Conservation (phyloP, 768 basidiomycete genomes). For the Phanerochaete carnosa region DNA sequence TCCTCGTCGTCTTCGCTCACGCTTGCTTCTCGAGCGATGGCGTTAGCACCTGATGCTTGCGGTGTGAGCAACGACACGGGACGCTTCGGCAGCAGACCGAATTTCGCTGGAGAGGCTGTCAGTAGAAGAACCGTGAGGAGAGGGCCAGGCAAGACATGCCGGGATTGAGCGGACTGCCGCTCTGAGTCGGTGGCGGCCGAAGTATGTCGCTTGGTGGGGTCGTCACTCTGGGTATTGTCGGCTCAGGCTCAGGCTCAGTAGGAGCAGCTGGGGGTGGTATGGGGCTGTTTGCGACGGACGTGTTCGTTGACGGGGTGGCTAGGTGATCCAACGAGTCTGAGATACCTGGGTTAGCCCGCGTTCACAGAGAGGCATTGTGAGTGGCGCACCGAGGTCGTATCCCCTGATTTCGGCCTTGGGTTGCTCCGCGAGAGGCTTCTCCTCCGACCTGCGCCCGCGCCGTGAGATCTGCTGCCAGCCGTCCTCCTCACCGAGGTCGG, state of each 20-base stretch:
- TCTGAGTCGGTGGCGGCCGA: slow-evolving; percentile 19
- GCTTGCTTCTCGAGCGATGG: slow-evolving; percentile 26
- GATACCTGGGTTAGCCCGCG: not conserved
- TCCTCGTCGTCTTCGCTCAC: slow-evolving; percentile 27
- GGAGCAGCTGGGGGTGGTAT: not conserved
- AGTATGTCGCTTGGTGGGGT: slow-evolving; percentile 14
- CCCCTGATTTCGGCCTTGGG: slow-evolving; percentile 11
- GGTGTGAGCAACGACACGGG: slow-evolving; percentile 56
- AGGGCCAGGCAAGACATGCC: slow-evolving; percentile 13
- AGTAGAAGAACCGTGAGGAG: not conserved
- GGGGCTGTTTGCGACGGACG: not conserved
- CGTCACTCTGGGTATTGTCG: not conserved
- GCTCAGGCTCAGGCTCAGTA: not conserved
- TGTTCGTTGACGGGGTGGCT: not conserved
- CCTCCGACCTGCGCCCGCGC: not conserved
- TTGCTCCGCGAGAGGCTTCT: not conserved
- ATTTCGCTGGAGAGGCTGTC: slow-evolving; percentile 42
- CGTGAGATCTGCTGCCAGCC: slow-evolving; percentile 3
- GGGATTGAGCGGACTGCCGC: slow-evolving; percentile 24
- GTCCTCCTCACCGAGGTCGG: slow-evolving; percentile 3
- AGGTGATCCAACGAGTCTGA: not conserved
- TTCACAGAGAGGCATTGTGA: not conserved
- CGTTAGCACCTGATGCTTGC: slow-evolving; percentile 12
- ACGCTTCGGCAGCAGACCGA: slow-evolving; percentile 70
- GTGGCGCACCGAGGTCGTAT: slow-evolving; percentile 20